Evolutionary conservation across 2,329 filamentous ascomycete genomes (phyloP), one percentile per base, ranked within the genome.

Genomic region (Ascosphaera apis): DNA sequence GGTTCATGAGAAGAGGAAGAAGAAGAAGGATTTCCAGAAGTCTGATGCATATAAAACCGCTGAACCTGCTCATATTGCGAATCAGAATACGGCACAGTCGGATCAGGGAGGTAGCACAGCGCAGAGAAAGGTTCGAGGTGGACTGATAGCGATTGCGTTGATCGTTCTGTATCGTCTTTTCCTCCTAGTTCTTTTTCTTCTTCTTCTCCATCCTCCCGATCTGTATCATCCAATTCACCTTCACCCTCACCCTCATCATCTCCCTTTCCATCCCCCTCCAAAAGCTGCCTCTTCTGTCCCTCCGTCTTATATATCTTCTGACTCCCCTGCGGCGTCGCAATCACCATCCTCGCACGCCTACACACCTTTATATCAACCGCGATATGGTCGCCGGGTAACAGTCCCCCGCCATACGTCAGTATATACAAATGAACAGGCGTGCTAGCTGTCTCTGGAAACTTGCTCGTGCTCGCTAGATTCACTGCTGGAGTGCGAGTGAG

Each of bases 261-360:
- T 32, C 16, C 16, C 15, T 17, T 30, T 12, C 4, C 31, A 30
- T 38, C 44, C n/a, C n/a, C n/a, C n/a, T 23, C 37, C 43, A n/a
- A n/a, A n/a, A n/a, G n/a, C n/a, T n/a, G n/a, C n/a, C n/a, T n/a
- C n/a, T n/a, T n/a, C n/a, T n/a, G n/a, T 15, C 46, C 44, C 12
- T 34, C 68, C 54, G 82, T 78, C 51, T 88, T 91, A 67, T 92
- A 95, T 46, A 98, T 73, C 59, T 95, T 98, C 40, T 88, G 95
- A 56, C 83, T 82, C 36, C 86, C 86, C 60, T 73, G 69, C 1
- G 67, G 60, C 0, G 62, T 65, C n/a, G 59, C 57, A 21, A 62
- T 71, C 6, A 69, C 58, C 37, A 93, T 67, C 40, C 72, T 74
- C 3, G 81, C 75, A 2, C 60, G 56, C 2, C 63, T 45, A 8